Evolutionary conservation across 805 yeast species (phyloP), one percentile per base, ranked within the genome.

Genomic region (Dipodascus albidus): DNA sequence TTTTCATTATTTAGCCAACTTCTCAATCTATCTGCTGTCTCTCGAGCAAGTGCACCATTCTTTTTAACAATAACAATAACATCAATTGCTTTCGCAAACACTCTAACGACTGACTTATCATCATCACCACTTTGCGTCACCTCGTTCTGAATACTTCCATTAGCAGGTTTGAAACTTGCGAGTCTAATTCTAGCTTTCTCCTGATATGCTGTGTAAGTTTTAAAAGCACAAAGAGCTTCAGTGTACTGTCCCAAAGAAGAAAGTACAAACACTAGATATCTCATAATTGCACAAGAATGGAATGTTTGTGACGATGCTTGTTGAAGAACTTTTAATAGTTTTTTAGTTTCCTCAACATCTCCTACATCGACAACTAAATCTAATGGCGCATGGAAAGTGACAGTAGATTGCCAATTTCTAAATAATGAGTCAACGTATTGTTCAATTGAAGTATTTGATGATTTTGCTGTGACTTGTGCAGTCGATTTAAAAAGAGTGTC

Each of bases 161-260:
- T 38, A 11, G 44, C 3, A 4, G 44, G 20, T n/a, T 17, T 38
- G 20, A 38, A 38, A 14, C 44, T 38, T 4, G 44, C 44, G n/a
- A 38, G 44, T 38, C 44, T 4, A 24, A 60, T 49, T 48, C 63
- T 52, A 42, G 59, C 59, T 23, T 60, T 60, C 31, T 58, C 59
- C 53, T 67, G 69, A 48, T 64, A 60, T 9, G 58, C 60, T 22
- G 51, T 53, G 55, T 64, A 69, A 1, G 67, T 61, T n/a, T 58
- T 54, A 55, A 69, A 68, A 0, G 67, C 62, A 4, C 68, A 66
- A 3, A 57, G 42, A 0, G 69, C 71, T 56, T 69, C 72, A 2
- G 48, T 54, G 22, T 56, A 56, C n/a, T 59, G 54, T 20, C 63
- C 63, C n/a, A 62, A 54, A 4, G 61, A 58, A 2, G 58, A 48